Percentiles rank a stretch among this genome's conserved stretches.
These are phyloP conservation scores for Euphorbia lathyris DNA, from an alignment of 345 rosid genomes.

Conservation along the genomic window DNA sequence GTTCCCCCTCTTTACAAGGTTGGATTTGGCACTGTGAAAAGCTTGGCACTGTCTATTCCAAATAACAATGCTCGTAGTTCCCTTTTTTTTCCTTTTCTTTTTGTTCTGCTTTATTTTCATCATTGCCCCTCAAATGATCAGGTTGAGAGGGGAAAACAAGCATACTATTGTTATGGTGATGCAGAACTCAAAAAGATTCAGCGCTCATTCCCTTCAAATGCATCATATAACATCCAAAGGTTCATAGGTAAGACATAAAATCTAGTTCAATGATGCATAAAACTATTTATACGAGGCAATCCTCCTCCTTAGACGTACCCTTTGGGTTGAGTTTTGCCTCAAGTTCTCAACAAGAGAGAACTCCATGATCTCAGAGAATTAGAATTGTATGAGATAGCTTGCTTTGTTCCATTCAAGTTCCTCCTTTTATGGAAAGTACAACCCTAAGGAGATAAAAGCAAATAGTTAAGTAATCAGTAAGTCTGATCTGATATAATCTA, in stretches of 20 bases:
- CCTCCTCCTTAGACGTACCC: not conserved
- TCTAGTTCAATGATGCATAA: not conserved
- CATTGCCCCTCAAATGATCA: constrained; percentile 25
- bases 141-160: constrained; percentile 94
- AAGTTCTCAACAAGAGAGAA: not conserved
- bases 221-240: constrained; percentile 87
- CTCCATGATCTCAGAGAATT: not conserved
- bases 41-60: not conserved
- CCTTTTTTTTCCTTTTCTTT: not conserved
- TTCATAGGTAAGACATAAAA: constrained; percentile 71
- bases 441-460: too few species aligned
- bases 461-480: too few species aligned
- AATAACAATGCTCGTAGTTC: not conserved
- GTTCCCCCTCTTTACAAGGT: constrained; percentile 98
- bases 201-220: constrained; percentile 68
- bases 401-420: not conserved
- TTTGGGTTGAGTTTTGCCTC: not conserved
- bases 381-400: not conserved
- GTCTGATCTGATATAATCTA: too few species aligned
- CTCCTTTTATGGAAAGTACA: too few species aligned
- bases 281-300: not conserved
- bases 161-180: constrained; percentile 72
- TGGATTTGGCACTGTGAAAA: constrained; percentile 7
- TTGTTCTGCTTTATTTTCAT: not conserved
- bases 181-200: constrained; percentile 61